phyloP scores from a whole-genome alignment of 768 basidiomycete genomes.

The Zangia roseola region DNA sequence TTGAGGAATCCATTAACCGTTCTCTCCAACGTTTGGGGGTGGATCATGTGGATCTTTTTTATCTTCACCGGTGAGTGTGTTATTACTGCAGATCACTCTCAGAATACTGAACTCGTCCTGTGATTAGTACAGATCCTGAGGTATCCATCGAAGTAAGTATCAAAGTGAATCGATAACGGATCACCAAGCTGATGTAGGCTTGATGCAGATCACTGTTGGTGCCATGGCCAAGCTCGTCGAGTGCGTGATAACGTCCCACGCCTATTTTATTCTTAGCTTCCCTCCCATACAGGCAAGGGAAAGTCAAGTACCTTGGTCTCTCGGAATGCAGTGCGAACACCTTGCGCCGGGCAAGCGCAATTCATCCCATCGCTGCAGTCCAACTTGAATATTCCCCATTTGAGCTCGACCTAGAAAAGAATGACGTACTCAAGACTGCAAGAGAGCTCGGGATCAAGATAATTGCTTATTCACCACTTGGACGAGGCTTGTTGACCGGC shows the following conservation, averaged over 20 bases:
- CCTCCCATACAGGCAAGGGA: slow-evolving; percentile 32
- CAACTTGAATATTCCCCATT: slow-evolving; percentile 55
- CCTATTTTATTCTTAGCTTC: not conserved
- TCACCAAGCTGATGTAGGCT: not conserved
- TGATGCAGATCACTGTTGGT: slow-evolving; percentile 37
- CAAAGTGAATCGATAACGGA: too few species aligned
- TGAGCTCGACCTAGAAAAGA: slow-evolving; percentile 46
- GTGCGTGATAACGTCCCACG: slow-evolving; percentile 26
- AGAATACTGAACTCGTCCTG: not conserved
- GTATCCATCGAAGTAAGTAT: slow-evolving; percentile 47
- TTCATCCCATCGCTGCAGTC: slow-evolving; percentile 50
- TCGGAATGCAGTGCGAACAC: slow-evolving; percentile 49
- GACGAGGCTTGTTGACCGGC: slow-evolving; percentile 51
- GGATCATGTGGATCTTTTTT: slow-evolving; percentile 45
- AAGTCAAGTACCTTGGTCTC: slow-evolving; percentile 50
- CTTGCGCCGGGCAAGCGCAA: slow-evolving; percentile 48
- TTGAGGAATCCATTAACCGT: slow-evolving; percentile 35
- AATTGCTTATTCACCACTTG: slow-evolving; percentile 53
- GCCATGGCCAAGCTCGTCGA: slow-evolving; percentile 55
- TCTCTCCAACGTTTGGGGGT: slow-evolving; percentile 45
- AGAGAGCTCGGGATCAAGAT: slow-evolving; percentile 50
- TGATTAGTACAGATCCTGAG: slow-evolving; percentile 36
- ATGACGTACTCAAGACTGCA: slow-evolving; percentile 41
- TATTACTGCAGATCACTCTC: not conserved
- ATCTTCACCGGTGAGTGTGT: slow-evolving; percentile 38